These are phyloP conservation scores for Usnea hakonensis DNA, from an alignment of 495 filamentous ascomycete genomes.

Conservation along the genomic window DNA sequence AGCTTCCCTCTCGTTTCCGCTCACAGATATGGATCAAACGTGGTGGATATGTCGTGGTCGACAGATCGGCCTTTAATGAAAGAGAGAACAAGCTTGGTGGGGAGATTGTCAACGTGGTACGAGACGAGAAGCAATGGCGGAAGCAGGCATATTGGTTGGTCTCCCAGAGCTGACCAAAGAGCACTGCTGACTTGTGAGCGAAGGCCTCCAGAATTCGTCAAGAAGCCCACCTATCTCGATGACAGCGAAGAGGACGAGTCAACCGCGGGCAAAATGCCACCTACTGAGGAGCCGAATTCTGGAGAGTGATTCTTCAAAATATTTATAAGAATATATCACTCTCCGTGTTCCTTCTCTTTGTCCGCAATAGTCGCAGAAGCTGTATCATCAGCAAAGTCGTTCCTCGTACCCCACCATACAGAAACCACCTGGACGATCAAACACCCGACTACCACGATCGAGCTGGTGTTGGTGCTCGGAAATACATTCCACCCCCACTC, in stretches of 20 bases:
- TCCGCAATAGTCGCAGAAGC: background rate
- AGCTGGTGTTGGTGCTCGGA: constrained; percentile 80
- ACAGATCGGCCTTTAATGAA: constrained; percentile 57
- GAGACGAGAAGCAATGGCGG: constrained; percentile 86
- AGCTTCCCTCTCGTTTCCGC: constrained; percentile 74
- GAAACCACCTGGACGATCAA: constrained; percentile 57
- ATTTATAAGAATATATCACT: background rate
- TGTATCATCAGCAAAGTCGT: constrained; percentile 28
- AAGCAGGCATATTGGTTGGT: constrained; percentile 83
- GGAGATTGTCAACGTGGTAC: constrained; percentile 87
- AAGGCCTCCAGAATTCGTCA: constrained; percentile 77
- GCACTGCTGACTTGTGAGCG: constrained; percentile 3
- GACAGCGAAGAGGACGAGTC: constrained; percentile 69
- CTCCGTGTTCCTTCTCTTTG: constrained; percentile 1
- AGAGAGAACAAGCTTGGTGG: constrained; percentile 73
- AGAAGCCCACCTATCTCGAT: constrained; percentile 47
- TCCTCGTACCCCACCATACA: constrained; percentile 52
- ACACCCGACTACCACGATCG: constrained; percentile 63
- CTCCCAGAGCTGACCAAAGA: background rate
- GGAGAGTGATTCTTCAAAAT: constrained; percentile 14
- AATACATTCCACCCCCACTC: constrained; percentile 97
- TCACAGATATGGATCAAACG: constrained; percentile 86
- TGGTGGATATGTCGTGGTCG: constrained; percentile 77
- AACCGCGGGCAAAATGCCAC: constrained; percentile 73
- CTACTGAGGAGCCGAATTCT: constrained; percentile 52